phyloP scores from a whole-genome alignment of 306 rosid species.

The Psophocarpus tetragonolobus region DNA sequence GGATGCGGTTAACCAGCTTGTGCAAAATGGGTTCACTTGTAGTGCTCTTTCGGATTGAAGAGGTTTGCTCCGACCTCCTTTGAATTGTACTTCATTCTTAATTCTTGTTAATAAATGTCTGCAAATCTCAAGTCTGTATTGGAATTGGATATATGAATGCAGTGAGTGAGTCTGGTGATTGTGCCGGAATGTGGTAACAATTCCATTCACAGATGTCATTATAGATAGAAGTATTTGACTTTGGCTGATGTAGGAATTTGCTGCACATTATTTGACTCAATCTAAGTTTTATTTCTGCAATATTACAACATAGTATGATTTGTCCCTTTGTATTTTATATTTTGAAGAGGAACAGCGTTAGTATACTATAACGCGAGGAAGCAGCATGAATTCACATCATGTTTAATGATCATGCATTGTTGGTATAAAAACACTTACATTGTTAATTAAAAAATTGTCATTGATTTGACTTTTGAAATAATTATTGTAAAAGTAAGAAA shows the following conservation, averaged over 20 bases:
- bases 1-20: slow-evolving; percentile 75
- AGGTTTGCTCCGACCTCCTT: slow-evolving; percentile 46
- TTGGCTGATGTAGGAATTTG: neutral
- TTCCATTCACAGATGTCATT: slow-evolving; percentile 4
- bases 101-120: slow-evolving; percentile 10
- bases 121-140: slow-evolving; percentile 7
- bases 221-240: neutral
- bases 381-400: neutral
- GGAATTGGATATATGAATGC: neutral
- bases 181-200: neutral
- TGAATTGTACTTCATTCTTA: neutral
- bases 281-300: neutral
- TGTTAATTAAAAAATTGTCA: no score
- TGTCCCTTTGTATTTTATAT: neutral
- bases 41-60: slow-evolving; percentile 56
- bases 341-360: neutral
- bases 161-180: slow-evolving; percentile 19
- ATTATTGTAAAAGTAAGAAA: no score
- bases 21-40: slow-evolving; percentile 65
- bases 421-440: no score
- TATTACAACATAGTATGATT: neutral
- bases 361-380: neutral
- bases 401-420: neutral
- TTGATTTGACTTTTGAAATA: no score
- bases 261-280: neutral